phyloP scores from a whole-genome alignment of 768 basidiomycete genomes.

The Hericium rajendrae region DNA sequence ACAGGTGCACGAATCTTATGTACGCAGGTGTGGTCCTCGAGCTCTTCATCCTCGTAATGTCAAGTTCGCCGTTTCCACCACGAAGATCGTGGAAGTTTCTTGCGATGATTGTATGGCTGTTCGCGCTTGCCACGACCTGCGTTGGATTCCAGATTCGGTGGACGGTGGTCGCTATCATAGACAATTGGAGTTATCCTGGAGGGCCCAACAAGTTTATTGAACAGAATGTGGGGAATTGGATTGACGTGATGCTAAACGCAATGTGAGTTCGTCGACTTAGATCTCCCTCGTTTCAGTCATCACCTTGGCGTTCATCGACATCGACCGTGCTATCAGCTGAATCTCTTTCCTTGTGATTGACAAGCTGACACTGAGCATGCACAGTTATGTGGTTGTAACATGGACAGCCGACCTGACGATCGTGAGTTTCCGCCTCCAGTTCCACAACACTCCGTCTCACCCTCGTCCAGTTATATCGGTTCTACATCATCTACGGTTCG shows the following conservation, averaged over 20 bases:
- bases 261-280: slow-evolving; percentile 13
- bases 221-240: slow-evolving; percentile 8
- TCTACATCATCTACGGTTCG: background rate
- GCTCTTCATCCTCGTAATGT: slow-evolving; percentile 3
- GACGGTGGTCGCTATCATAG: slow-evolving; percentile 17
- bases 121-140: slow-evolving; percentile 5
- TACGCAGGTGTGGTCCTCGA: slow-evolving; percentile 15
- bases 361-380: background rate
- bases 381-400: background rate
- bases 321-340: too few species aligned
- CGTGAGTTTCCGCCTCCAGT: background rate
- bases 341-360: background rate
- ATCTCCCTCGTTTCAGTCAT: background rate
- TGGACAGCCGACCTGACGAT: background rate
- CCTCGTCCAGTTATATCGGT: background rate
- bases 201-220: slow-evolving; percentile 18
- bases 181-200: slow-evolving; percentile 11
- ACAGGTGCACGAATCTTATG: too few species aligned
- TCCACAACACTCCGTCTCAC: background rate
- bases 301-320: background rate
- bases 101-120: slow-evolving; percentile 5
- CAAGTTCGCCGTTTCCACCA: background rate
- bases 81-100: background rate
- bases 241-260: slow-evolving; percentile 15
- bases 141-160: slow-evolving; percentile 9